Base-by-base conservation (phyloP, 768 basidiomycete species). In the Strobilomyces confusus region DNA sequence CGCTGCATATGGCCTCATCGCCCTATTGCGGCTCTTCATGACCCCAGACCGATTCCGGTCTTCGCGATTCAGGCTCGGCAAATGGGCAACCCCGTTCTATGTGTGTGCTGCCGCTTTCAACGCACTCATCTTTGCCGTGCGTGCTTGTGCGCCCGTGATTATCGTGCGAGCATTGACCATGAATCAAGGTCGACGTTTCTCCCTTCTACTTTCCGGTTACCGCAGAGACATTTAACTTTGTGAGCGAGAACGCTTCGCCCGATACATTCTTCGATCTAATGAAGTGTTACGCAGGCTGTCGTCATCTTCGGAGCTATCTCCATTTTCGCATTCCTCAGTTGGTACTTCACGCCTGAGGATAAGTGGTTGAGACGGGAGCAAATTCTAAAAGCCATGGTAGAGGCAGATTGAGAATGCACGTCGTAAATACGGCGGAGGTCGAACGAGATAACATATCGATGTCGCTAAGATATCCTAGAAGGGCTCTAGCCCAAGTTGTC, bases 141-240 rank as follows among this genome's bases (percentile, higher is more conserved):
- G 86, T 74, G n/a, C 43, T 8, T 19, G 33, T 20, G 23, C 50
- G 6, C 17, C 12, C 20, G 54, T 29, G 46, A 64, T 29, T 25
- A 23, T 34, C 13, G 14, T 22, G 38, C 22, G 20, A 9, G 51
- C 44, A 23, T 56, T 59, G 30, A 62, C 40, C 29, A 34, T 29
- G 55, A 41, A 45, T 44, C 19, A 56, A 89, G 89, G 84, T 88
- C 57, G 82, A 87, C 75, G 75, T 90, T 49, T 93, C 92, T 23
- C 93, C 93, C 1, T 95, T 92, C 76, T 81, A 76, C 68, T 95
- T 90, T 75, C 93, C 93, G 1, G 86, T 91, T 26, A 82, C 75
- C 11, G 77, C 86, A 0, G 69, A 80, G 54, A 86, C 78, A 2
- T 92, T 95, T 76, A 95, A 95, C 70, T 95, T 91, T 63, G 90